These are phyloP conservation scores for Solanum clarkiae DNA, from an alignment of 257 asterid species.

Conservation along the genomic window DNA sequence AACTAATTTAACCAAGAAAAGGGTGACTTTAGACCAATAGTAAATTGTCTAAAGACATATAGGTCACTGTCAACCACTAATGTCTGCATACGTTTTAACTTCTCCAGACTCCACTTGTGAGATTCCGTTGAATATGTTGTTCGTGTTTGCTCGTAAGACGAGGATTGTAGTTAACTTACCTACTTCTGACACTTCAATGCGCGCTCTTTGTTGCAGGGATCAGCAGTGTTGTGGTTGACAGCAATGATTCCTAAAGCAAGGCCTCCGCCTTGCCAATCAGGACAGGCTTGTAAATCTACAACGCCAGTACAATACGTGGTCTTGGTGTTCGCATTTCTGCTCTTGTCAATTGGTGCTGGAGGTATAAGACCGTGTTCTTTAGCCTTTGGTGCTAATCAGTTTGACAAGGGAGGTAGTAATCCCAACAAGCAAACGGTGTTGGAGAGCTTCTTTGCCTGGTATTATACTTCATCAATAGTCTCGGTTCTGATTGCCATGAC, in stretches of 20 bases:
- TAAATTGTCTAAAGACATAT: background rate
- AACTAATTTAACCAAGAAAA: no score
- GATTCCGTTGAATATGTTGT: no score
- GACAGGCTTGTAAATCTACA: slow-evolving; percentile 24
- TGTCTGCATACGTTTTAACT: no score
- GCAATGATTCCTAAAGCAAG: slow-evolving; percentile 37
- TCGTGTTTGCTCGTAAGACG: no score
- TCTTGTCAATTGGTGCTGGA: slow-evolving; percentile 61
- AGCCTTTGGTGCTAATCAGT: slow-evolving; percentile 70
- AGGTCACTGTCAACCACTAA: background rate
- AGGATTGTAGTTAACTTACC: background rate
- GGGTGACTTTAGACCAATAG: background rate
- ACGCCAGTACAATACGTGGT: slow-evolving; percentile 20
- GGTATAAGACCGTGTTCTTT: slow-evolving; percentile 55
- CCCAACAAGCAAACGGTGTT: slow-evolving; percentile 18
- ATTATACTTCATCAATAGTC: slow-evolving; percentile 34
- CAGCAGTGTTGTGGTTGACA: slow-evolving; percentile 46
- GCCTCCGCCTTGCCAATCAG: slow-evolving; percentile 32
- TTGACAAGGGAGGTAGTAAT: slow-evolving; percentile 15
- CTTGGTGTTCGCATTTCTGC: slow-evolving; percentile 29
- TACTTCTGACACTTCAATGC: background rate
- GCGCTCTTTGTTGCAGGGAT: slow-evolving; percentile 25
- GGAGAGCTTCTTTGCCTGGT: slow-evolving; percentile 61
- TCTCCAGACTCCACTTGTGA: no score
- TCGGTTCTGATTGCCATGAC: slow-evolving; percentile 45